Evolutionary conservation across 352 stramenopile genomes (phyloP).

Genomic region (Globisporangium carolinianum): DNA sequence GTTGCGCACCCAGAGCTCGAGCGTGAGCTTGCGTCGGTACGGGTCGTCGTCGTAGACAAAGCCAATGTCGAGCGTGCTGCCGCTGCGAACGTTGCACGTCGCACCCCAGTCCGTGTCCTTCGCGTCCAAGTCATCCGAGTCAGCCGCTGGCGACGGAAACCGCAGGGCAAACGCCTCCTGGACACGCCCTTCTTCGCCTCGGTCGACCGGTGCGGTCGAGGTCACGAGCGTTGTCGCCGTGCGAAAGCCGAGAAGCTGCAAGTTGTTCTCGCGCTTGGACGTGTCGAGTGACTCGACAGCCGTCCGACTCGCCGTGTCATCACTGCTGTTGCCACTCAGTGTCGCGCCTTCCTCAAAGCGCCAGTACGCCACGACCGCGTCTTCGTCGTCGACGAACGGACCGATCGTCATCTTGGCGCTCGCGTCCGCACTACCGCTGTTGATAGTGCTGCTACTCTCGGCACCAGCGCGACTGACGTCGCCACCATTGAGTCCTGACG

Average conservation of each 20-base stretch:
- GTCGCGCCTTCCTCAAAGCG: slow-evolving; percentile 73
- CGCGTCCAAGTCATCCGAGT: background rate
- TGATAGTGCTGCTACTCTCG: background rate
- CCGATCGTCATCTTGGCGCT: slow-evolving; percentile 60
- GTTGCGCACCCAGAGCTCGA: slow-evolving; percentile 73
- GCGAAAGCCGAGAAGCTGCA: slow-evolving; percentile 42
- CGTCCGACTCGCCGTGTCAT: slow-evolving; percentile 15
- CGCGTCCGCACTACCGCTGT: background rate
- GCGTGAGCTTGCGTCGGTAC: slow-evolving; percentile 70
- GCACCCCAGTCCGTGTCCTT: slow-evolving; percentile 28
- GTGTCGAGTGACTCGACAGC: slow-evolving; percentile 68
- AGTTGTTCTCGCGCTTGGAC: slow-evolving; percentile 75
- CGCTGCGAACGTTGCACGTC: slow-evolving; percentile 39
- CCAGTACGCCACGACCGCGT: slow-evolving; percentile 82
- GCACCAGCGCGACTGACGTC: background rate
- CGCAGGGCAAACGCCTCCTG: slow-evolving; percentile 60
- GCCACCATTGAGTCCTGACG: slow-evolving; percentile 7
- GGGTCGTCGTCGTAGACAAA: slow-evolving; percentile 73
- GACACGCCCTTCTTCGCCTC: slow-evolving; percentile 59
- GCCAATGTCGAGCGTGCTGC: slow-evolving; percentile 63
- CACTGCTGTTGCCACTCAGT: background rate
- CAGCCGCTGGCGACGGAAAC: slow-evolving; percentile 26
- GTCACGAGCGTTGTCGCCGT: slow-evolving; percentile 29
- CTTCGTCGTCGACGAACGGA: slow-evolving; percentile 79
- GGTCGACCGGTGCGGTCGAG: slow-evolving; percentile 66